Base-by-base conservation (phyloP, 306 rosid genomes). In the Hylodesmum podocarpum region DNA sequence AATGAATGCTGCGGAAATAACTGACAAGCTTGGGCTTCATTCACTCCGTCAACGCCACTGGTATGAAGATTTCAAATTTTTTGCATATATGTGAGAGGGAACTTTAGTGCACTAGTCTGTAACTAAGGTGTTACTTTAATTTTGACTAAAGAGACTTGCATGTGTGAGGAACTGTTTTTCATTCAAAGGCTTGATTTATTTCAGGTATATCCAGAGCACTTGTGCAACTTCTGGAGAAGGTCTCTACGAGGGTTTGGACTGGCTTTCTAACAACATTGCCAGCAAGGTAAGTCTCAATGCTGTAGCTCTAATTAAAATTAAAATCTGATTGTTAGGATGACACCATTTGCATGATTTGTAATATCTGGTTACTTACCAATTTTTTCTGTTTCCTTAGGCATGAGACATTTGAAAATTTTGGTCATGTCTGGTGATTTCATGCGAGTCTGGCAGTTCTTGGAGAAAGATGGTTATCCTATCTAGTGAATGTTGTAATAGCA, bases 141-240 rank as follows among this genome's bases (percentile, higher is more conserved):
- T 72, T 31, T 47, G 39, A 59, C 15, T 10, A 12, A 41, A 41
- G 58, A 27, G 68, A 49, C 12, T 25, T 28, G 70, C 27, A 28
- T 54, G 3, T 69, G 12, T 37, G 49, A 63, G 49, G 25, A 29
- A 59, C 75, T 58, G 3, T 67, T 77, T 78, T 71, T 75, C 31
- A 74, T 82, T 61, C 75, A 44, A 78, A 29, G 62, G 24, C 77
- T 62, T 74, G 64, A 68, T 83, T 44, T 55, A 64, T 87, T 78
- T 58, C 93, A 94, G 98, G 98, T 94, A 91, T 84, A 94, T 94
- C 81, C 98, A 94, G 88, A 94, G 97, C 88, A 91, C 98, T n/a
- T 94, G 98, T 75, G 98, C 98, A 41, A 94, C 98, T 70, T 90
- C 97, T 83, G 98, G 98, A 81, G 98, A 94, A 87, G 98, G 98